Percentiles rank a stretch among this genome's conserved stretches.
These are phyloP conservation scores for Penicillium pancosmium DNA, from an alignment of 495 filamentous ascomycete genomes.

Conservation along the genomic window DNA sequence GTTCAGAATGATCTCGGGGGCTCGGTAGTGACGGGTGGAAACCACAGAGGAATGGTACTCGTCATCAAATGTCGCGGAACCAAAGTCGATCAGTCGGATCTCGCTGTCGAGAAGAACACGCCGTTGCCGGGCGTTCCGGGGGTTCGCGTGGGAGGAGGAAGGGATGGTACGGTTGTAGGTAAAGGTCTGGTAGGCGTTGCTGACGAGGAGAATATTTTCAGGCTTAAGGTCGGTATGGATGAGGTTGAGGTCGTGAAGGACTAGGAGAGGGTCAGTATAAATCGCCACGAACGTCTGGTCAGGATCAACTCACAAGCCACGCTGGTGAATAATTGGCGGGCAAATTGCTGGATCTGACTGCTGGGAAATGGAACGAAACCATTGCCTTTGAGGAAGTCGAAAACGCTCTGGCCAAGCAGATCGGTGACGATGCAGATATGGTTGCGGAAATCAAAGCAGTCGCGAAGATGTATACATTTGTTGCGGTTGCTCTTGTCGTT, in stretches of 20 bases:
- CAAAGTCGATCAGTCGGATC: slow-evolving; percentile 97
- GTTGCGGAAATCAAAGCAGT: slow-evolving; percentile 96
- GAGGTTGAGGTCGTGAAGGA: slow-evolving; percentile 95
- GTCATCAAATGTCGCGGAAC: slow-evolving; percentile 96
- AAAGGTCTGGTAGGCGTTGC: slow-evolving; percentile 90
- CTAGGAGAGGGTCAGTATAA: slow-evolving; percentile 45
- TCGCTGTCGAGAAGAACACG: slow-evolving; percentile 92
- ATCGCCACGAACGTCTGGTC: background rate
- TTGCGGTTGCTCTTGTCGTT: slow-evolving; percentile 94
- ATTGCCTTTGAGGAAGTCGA: slow-evolving; percentile 97
- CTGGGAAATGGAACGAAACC: slow-evolving; percentile 97
- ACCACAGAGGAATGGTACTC: slow-evolving; percentile 98
- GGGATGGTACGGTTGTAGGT: slow-evolving; percentile 95
- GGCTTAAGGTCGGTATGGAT: slow-evolving; percentile 98
- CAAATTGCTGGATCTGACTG: slow-evolving; percentile 97
- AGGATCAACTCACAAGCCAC: slow-evolving; percentile 79
- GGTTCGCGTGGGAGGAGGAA: slow-evolving; percentile 77
- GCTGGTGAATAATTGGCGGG: slow-evolving; percentile 93
- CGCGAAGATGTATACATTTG: slow-evolving; percentile 93
- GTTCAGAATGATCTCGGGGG: slow-evolving; percentile 95
- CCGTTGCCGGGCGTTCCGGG: slow-evolving; percentile 79
- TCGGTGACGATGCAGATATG: slow-evolving; percentile 99
- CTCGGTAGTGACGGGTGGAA: slow-evolving; percentile 92
- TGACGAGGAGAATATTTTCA: slow-evolving; percentile 95
- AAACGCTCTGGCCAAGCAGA: slow-evolving; percentile 92